Evolutionary conservation across 2,329 filamentous ascomycete species (phyloP), one percentile per base, ranked within the genome.

Genomic region (Aspergillus sp.): DNA sequence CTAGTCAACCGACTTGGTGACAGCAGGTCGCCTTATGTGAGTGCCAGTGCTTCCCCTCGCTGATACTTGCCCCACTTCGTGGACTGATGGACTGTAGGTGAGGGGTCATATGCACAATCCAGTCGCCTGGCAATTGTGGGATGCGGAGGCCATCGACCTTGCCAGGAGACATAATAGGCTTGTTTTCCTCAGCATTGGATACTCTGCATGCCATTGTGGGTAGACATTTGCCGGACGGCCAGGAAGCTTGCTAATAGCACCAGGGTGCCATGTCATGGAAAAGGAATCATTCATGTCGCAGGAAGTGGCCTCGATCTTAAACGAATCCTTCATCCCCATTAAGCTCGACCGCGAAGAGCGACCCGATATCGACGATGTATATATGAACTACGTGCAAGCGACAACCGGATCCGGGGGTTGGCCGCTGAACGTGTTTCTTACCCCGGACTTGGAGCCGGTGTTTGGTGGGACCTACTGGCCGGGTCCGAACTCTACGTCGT

Each of bases 401-500:
- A 89, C 91, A 8, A 93, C 82, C 37, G 86, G 83, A 13, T 80
- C 76, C 2, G 89, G 86, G 7, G 91, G 91, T 24, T 96, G 91
- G 88, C 91, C 91, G 1, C 65, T 96, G 39, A 96, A 95, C 52
- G 80, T 94, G n/a, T 96, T 98, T 55, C 72, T 96, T 17, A 98
- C 91, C 0, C 86, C 91, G 1, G 80, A 93, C 45, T 72, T 96
- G 15, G 81, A 94, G 52, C 91, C 91, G 1, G 82, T 98, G 7
- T 96, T 95, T 60, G 91, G 91, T 24, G 89, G 89, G 15, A 95
- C 89, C 6, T 96, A 95, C 60, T 96, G 86, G 83, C 86, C 88
- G 3, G 84, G 83, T 1, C 84, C 86, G 0, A 79, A 77, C 30
- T 74, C 77, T 4, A 55, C 55, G 5, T 64, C 60, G 15, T 52